A percentile compares a stretch with the other conserved stretches of the same genome.
Evolutionary conservation across 169 alveolate species (phyloP).

Genomic region (Theileria sp.): DNA sequence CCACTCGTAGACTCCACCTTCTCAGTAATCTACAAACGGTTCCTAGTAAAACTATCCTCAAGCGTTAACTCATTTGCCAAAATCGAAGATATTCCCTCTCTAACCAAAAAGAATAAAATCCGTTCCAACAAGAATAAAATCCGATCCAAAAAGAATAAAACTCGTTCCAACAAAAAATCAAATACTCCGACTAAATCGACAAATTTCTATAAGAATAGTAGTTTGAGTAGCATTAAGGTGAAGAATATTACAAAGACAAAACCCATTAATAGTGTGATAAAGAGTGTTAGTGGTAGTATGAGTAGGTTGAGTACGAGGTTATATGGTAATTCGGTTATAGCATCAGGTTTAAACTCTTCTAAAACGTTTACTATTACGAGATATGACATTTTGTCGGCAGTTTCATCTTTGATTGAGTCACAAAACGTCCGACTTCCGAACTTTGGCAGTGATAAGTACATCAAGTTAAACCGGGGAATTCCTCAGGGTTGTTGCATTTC

Average conservation of each 20-base stretch:
- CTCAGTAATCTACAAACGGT: conserved; percentile 25
- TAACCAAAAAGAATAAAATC: not conserved
- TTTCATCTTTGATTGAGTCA: conserved; percentile 20
- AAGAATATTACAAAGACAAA: too few species aligned
- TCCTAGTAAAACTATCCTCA: conserved; percentile 42
- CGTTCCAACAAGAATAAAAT: not conserved
- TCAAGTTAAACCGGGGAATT: conserved; percentile 35
- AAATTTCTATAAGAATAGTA: not conserved
- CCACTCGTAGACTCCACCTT: conserved; percentile 18
- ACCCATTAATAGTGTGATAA: not conserved
- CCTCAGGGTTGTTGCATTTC: conserved; percentile 71
- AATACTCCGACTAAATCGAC: not conserved
- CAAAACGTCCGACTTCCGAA: conserved; percentile 32
- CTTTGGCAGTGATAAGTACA: not conserved
- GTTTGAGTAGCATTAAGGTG: not conserved
- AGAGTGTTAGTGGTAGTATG: not conserved
- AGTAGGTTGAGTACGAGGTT: conserved; percentile 4
- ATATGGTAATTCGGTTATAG: conserved; percentile 9
- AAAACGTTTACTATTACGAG: not conserved
- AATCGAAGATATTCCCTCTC: conserved; percentile 11
- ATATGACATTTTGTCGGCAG: conserved; percentile 38
- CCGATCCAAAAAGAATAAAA: not conserved
- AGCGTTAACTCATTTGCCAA: conserved; percentile 35
- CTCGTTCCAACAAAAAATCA: not conserved
- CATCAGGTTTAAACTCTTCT: not conserved